Conservation (phyloP, 2,329 filamentous ascomycete genomes). For the Colletotrichum graminicola region DNA sequence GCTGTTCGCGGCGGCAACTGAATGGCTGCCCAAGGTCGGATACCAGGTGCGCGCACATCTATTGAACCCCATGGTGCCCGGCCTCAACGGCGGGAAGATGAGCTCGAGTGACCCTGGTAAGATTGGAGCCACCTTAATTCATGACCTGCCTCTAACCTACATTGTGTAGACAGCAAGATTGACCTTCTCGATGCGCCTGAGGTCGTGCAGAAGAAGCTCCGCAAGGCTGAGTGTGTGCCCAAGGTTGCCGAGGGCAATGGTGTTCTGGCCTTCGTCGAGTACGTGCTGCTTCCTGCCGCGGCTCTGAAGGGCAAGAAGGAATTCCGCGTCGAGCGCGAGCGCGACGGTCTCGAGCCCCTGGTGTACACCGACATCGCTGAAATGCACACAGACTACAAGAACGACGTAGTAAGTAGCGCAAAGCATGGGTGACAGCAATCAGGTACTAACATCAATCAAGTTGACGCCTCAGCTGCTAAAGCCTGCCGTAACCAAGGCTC, state of each 20-base stretch:
- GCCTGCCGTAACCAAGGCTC: constrained; percentile 79
- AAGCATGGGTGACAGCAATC: not conserved
- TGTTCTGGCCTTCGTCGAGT: constrained; percentile 87
- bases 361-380: constrained; percentile 82
- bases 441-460: constrained; percentile 46
- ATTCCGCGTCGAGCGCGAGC: constrained; percentile 76
- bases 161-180: constrained; percentile 81
- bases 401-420: constrained; percentile 66
- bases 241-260: constrained; percentile 87
- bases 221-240: constrained; percentile 85
- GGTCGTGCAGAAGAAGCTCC: constrained; percentile 82
- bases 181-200: constrained; percentile 89
- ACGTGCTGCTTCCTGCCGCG: constrained; percentile 83
- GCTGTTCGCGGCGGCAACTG: constrained; percentile 87
- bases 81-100: constrained; percentile 89
- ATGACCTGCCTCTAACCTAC: constrained; percentile 12
- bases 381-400: constrained; percentile 83
- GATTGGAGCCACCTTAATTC: not conserved
- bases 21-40: constrained; percentile 86
- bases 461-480: constrained; percentile 91
- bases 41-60: constrained; percentile 75
- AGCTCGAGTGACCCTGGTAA: constrained; percentile 76
- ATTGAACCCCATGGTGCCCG: constrained; percentile 91
- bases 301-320: constrained; percentile 68
- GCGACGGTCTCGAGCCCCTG: constrained; percentile 77